phyloP scores from a whole-genome alignment of 805 yeast species.

The Wickerhamomyces tratensis region DNA sequence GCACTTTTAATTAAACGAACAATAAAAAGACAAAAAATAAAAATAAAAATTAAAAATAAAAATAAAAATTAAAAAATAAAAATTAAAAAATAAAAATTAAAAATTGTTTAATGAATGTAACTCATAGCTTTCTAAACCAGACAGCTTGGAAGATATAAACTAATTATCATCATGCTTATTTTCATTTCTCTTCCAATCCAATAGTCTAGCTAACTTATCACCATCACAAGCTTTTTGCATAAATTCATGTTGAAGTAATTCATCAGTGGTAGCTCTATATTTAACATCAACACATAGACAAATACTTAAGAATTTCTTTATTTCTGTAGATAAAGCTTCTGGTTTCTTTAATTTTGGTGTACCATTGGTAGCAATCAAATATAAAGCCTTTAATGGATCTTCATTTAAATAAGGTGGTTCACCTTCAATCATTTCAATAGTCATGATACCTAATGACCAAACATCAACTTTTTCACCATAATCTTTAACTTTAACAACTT shows the following conservation, averaged over 20 bases:
- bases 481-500: constrained; percentile 90
- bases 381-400: constrained; percentile 88
- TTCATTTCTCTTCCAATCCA: constrained; percentile 34
- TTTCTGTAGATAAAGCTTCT: constrained; percentile 65
- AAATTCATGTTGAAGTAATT: constrained; percentile 69
- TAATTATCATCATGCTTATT: not conserved
- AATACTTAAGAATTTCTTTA: constrained; percentile 79
- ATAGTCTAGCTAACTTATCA: constrained; percentile 45
- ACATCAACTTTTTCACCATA: constrained; percentile 97
- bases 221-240: constrained; percentile 53
- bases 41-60: no score
- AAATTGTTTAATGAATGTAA: no score
- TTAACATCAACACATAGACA: constrained; percentile 93
- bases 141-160: no score
- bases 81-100: no score
- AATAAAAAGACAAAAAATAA: no score
- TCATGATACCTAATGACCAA: constrained; percentile 98
- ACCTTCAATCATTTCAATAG: constrained; percentile 97
- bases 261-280: constrained; percentile 85
- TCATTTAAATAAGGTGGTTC: constrained; percentile 98
- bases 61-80: no score
- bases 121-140: no score
- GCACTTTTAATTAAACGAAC: no score
- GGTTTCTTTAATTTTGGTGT: constrained; percentile 92
- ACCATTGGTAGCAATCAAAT: constrained; percentile 92